Base-by-base conservation (phyloP, 768 basidiomycete species). In the Mycena metata region DNA sequence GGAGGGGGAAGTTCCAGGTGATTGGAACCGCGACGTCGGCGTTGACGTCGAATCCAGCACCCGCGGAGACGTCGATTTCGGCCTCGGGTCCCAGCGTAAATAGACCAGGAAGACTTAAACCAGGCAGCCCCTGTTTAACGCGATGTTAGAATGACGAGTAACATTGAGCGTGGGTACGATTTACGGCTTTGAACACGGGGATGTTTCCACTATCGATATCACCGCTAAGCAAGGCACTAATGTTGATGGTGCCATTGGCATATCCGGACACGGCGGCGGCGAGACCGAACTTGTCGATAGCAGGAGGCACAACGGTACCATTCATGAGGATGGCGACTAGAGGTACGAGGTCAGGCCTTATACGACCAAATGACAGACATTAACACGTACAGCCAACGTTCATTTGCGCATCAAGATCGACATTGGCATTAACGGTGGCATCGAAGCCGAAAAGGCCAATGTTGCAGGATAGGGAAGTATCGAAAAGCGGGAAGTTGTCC, bases 201-300 rank as follows among this genome's bases (percentile, higher is more conserved):
- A 60, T 60, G 58, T 60, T 60, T 11, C 58, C 58, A 19, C 43
- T 46, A 17, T 60, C 58, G 58, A 60, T 60, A 24, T 60, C 58
- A 33, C 58, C 58, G n/a, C 43, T 10, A n/a, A 60, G 58, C 43
- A 60, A 10, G 58, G 58, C 26, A n/a, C 30, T 10, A 24, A 60
- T 47, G 58, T 60, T 60, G 45, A 60, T 60, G 58, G 58, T 60
- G 58, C 58, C 58, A n/a, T 60, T 60, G 58, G 58, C 58, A 43
- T 60, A 60, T 21, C 58, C 58, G 45, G 43, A 46, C 45, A 60
- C 58, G 45, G 46, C 58, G 11, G 58, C 58, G 13, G 58, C 43
- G 21, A 60, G 58, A 47, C 58, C 58, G 43, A 60, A 60, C 1
- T 60, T 12, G 30, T 9, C 23, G 43, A 60, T 46, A 36, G 17